phyloP scores from a whole-genome alignment of 208 protist genomes.

The Wallacemonas sp. region DNA sequence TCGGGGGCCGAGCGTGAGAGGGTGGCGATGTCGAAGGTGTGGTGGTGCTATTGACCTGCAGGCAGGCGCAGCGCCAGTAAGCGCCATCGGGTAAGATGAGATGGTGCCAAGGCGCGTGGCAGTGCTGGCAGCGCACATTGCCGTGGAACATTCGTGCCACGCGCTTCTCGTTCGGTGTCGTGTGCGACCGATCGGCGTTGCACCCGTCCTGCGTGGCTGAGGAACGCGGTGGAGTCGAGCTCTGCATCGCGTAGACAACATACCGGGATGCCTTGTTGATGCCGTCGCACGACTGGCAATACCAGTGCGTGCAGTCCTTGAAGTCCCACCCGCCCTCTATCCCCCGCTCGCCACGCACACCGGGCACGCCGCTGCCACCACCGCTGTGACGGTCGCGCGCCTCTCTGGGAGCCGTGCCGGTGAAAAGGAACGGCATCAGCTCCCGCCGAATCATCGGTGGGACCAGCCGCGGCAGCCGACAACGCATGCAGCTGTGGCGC shows the following conservation, averaged over 20 bases:
- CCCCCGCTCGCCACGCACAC: neutral
- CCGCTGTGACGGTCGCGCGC: neutral
- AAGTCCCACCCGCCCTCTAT: constrained; percentile 45
- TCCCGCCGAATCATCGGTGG: constrained; percentile 12
- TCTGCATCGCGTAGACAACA: constrained; percentile 16
- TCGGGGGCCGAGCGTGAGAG: no score
- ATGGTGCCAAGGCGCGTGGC: constrained; percentile 64
- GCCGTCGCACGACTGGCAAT: constrained; percentile 60
- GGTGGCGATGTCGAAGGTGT: no score
- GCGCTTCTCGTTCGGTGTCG: no score
- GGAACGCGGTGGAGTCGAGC: neutral
- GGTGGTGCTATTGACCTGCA: constrained; percentile 46
- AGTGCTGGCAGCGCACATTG: constrained; percentile 37
- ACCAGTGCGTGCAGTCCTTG: constrained; percentile 55
- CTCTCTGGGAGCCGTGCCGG: neutral
- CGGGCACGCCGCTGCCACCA: neutral
- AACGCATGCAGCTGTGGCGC: constrained; percentile 48
- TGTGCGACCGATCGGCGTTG: no score
- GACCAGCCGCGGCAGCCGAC: constrained; percentile 57
- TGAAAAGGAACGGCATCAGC: constrained; percentile 18
- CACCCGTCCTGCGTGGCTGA: no score
- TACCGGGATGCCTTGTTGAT: constrained; percentile 60
- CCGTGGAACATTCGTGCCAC: constrained; percentile 28
- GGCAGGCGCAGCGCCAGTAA: constrained; percentile 76
- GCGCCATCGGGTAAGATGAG: constrained; percentile 24